Evolutionary conservation across 2,329 filamentous ascomycete species (phyloP).

Genomic region (Fusarium neocosmosporiellum): DNA sequence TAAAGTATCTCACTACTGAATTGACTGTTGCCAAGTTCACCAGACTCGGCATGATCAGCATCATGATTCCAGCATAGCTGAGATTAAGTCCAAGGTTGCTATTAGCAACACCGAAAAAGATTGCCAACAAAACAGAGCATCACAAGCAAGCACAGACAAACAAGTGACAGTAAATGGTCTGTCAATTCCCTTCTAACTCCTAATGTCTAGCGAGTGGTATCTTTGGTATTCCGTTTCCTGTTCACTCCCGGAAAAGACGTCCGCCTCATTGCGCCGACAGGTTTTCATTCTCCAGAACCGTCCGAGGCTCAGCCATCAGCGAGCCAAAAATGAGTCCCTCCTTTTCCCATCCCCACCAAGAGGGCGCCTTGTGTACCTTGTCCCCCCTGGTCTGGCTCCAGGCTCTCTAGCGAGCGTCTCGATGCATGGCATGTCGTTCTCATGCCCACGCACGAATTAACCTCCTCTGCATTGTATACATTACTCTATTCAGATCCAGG

Average conservation of each 20-base stretch:
- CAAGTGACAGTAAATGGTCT: conserved; percentile 33
- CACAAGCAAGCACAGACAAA: background rate
- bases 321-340: conserved; percentile 18
- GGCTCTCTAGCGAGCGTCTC: conserved; percentile 49
- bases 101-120: background rate
- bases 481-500: conserved; percentile 52
- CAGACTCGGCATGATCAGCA: background rate
- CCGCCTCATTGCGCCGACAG: conserved; percentile 37
- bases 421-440: conserved; percentile 43
- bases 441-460: conserved; percentile 50
- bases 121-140: background rate
- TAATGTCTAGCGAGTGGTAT: conserved; percentile 54
- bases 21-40: background rate
- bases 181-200: conserved; percentile 44
- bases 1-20: background rate
- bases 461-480: conserved; percentile 52
- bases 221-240: conserved; percentile 48
- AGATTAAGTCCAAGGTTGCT: background rate
- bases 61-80: background rate
- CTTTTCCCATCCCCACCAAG: conserved; percentile 38
- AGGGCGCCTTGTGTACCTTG: conserved; percentile 26
- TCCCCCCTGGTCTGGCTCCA: conserved; percentile 27
- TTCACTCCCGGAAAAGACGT: conserved; percentile 28
- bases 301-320: conserved; percentile 17
- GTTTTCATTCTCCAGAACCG: conserved; percentile 35